phyloP scores from a whole-genome alignment of 495 filamentous ascomycete genomes.

The Antarctomyces pellizariae region DNA sequence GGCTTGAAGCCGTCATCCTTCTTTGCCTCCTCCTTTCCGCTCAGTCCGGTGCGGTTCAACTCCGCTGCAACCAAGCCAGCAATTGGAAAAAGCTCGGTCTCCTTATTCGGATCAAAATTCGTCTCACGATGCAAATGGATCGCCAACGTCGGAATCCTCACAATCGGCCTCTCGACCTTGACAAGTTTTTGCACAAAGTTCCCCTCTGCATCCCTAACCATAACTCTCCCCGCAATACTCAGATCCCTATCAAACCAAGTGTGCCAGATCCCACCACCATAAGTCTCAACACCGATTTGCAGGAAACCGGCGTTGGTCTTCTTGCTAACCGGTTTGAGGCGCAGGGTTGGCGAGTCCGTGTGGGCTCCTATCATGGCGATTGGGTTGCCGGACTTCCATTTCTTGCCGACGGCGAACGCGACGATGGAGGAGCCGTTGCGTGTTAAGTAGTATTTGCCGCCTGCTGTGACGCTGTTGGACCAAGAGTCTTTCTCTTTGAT shows the following conservation, averaged over 20 bases:
- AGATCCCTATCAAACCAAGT: conserved; percentile 93
- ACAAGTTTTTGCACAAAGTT: conserved; percentile 65
- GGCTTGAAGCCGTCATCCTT: conserved; percentile 36
- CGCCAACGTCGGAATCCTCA: conserved; percentile 77
- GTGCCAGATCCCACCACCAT: conserved; percentile 71
- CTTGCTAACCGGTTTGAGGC: conserved; percentile 86
- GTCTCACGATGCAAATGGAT: conserved; percentile 79
- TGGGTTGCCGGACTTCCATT: conserved; percentile 85
- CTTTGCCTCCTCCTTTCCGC: conserved; percentile 15
- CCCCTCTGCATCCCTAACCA: conserved; percentile 52
- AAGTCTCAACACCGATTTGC: conserved; percentile 90
- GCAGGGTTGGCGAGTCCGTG: conserved; percentile 78
- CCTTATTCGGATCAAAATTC: conserved; percentile 83
- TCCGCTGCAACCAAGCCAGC: conserved; percentile 68
- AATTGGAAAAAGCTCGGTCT: conserved; percentile 86
- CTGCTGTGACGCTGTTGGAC: conserved; percentile 53
- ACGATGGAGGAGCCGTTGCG: conserved; percentile 85
- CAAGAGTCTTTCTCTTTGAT: conserved; percentile 87
- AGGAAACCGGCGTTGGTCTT: conserved; percentile 65
- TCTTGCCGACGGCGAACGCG: conserved; percentile 78
- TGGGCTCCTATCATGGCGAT: conserved; percentile 93
- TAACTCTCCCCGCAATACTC: conserved; percentile 67
- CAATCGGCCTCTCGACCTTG: conserved; percentile 74
- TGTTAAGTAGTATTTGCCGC: conserved; percentile 90
- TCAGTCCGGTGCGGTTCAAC: conserved; percentile 45